Percentiles rank a stretch among this genome's conserved stretches.
Evolutionary conservation across 2,329 filamentous ascomycete species (phyloP).

Genomic region (Daldinia sp.): DNA sequence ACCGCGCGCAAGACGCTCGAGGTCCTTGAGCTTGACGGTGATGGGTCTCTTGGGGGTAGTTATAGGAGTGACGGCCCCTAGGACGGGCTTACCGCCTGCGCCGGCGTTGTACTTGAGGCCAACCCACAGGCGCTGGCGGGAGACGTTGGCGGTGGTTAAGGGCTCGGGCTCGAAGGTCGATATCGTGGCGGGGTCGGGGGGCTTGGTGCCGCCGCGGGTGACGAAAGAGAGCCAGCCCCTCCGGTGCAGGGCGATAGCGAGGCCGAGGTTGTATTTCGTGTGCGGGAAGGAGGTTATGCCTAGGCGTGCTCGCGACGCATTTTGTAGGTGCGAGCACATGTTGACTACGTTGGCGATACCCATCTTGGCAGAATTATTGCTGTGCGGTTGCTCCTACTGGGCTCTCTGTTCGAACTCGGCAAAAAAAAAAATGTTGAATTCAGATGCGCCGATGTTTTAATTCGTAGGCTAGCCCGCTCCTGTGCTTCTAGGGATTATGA

Average conservation of each 20-base stretch:
- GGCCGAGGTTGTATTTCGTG: slow-evolving; percentile 81
- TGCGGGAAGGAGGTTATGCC: slow-evolving; percentile 86
- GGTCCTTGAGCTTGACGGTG: slow-evolving; percentile 70
- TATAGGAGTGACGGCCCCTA: slow-evolving; percentile 74
- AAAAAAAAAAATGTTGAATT: not conserved
- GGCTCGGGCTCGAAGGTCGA: slow-evolving; percentile 63
- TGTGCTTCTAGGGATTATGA: not conserved
- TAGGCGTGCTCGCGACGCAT: slow-evolving; percentile 85
- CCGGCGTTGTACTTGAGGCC: slow-evolving; percentile 91
- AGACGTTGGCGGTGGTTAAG: slow-evolving; percentile 77
- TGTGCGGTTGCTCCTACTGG: slow-evolving; percentile 18
- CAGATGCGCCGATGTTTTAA: not conserved
- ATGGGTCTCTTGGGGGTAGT: slow-evolving; percentile 81
- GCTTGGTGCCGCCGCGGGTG: slow-evolving; percentile 73
- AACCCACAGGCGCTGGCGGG: slow-evolving; percentile 83
- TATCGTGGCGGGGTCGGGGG: slow-evolving; percentile 62
- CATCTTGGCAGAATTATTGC: slow-evolving; percentile 59
- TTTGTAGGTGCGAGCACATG: slow-evolving; percentile 92
- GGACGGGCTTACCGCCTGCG: slow-evolving; percentile 83
- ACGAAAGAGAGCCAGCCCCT: slow-evolving; percentile 85
- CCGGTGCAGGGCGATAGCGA: slow-evolving; percentile 83
- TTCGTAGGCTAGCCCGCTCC: not conserved
- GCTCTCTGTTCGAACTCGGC: slow-evolving; percentile 13
- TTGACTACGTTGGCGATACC: slow-evolving; percentile 80
- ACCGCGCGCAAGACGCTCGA: slow-evolving; percentile 77